These are phyloP conservation scores for Yamadazyma pseudoaaseri DNA, from an alignment of 1,139 yeast species.

Conservation along the genomic window DNA sequence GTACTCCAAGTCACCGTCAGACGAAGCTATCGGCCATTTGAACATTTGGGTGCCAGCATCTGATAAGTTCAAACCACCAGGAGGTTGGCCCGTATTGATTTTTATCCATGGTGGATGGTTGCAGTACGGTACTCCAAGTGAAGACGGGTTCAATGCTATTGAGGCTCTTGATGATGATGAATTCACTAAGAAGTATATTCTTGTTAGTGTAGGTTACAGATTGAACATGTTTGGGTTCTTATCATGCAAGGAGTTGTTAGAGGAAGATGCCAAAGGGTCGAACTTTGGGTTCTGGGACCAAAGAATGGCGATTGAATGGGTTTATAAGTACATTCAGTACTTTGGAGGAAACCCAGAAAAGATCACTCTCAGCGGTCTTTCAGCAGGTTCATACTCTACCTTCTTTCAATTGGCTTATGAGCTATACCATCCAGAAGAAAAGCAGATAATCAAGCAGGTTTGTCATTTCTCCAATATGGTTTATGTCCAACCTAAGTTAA, in stretches of 20 bases:
- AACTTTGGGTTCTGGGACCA: no score
- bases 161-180: conserved; percentile 1
- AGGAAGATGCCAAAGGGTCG: background rate
- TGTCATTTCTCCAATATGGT: conserved; percentile 1
- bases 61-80: conserved; percentile 1
- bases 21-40: no score
- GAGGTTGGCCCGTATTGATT: conserved; percentile 1
- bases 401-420: no score
- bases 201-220: conserved; percentile 1
- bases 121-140: background rate
- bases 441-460: no score
- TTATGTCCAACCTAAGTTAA: background rate
- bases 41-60: conserved; percentile 1
- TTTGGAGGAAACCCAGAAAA: no score
- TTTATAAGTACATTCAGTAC: no score
- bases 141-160: background rate
- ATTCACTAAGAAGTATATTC: background rate
- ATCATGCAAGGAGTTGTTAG: background rate
- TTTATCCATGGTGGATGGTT: conserved; percentile 1
- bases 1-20: no score
- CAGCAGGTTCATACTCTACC: no score
- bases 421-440: no score
- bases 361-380: no score
- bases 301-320: no score
- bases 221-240: conserved; percentile 2